Evolutionary conservation across 106 monocot species (phyloP).

Genomic region (Acorus calamus): DNA sequence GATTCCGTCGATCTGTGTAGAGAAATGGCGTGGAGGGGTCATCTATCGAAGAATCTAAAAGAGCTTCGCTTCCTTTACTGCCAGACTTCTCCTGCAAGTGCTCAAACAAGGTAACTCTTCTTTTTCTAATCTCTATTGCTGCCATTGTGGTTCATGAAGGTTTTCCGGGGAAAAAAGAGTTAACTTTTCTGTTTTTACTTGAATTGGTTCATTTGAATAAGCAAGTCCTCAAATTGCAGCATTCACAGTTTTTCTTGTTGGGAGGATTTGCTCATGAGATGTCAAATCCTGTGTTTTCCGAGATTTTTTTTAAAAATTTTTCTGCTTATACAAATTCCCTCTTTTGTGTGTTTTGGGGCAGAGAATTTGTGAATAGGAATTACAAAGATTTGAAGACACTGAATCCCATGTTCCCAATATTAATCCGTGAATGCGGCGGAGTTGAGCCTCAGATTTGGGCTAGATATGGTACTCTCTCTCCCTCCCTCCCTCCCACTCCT

Average conservation of each 20-base stretch:
- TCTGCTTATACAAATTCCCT: no score
- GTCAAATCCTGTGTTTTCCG: no score
- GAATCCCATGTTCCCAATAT: slow-evolving; percentile 78
- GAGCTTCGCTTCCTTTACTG: slow-evolving; percentile 94
- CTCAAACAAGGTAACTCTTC: slow-evolving; percentile 37
- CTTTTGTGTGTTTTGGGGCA: slow-evolving; percentile 6
- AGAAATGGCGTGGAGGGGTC: slow-evolving; percentile 56
- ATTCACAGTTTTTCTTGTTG: no score
- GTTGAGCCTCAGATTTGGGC: slow-evolving; percentile 89
- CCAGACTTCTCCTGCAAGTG: slow-evolving; percentile 76
- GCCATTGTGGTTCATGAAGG: neutral
- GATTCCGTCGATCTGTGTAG: neutral
- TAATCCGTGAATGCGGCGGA: slow-evolving; percentile 83
- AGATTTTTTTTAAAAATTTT: no score
- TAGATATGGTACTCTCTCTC: slow-evolving; percentile 68
- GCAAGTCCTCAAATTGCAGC: no score
- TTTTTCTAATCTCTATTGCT: neutral
- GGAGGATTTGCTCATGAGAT: no score
- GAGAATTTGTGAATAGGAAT: slow-evolving; percentile 74
- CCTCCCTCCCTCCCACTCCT: no score
- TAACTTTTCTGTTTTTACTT: no score
- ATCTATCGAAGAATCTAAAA: slow-evolving; percentile 47
- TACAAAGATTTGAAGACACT: slow-evolving; percentile 85
- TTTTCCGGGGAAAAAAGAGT: no score
- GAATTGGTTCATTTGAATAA: no score